Evolutionary conservation across 495 filamentous ascomycete genomes (phyloP).

Genomic region (Rusavskia elegans): DNA sequence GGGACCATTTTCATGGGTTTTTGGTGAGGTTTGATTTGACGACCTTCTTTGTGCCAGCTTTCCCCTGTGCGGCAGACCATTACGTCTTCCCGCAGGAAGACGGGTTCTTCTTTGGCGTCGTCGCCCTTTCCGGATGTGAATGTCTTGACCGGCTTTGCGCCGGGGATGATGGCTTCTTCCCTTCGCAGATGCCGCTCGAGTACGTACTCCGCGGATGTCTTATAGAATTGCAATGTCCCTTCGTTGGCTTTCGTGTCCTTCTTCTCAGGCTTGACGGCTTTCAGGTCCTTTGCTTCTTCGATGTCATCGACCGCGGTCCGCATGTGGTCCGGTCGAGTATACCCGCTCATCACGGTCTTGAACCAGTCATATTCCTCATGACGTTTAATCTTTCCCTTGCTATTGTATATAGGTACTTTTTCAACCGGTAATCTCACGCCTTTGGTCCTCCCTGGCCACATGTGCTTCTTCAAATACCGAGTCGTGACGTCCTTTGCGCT

Average conservation of each 20-base stretch:
- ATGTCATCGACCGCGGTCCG: constrained; percentile 56
- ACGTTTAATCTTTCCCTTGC: constrained; percentile 49
- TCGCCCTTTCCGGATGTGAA: constrained; percentile 58
- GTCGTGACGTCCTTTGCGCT: constrained; percentile 92
- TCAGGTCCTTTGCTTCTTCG: constrained; percentile 63
- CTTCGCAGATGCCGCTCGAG: constrained; percentile 78
- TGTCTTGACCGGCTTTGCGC: constrained; percentile 50
- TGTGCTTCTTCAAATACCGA: constrained; percentile 70
- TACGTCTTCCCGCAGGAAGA: constrained; percentile 69
- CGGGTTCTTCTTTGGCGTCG: constrained; percentile 55
- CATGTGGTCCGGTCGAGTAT: constrained; percentile 40
- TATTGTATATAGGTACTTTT: constrained; percentile 64
- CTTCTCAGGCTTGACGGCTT: constrained; percentile 51
- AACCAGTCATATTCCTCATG: constrained; percentile 80
- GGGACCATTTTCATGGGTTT: constrained; percentile 74
- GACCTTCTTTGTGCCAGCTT: constrained; percentile 95
- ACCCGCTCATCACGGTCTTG: constrained; percentile 55
- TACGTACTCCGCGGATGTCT: constrained; percentile 68
- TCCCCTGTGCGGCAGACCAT: constrained; percentile 78
- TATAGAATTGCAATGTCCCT: constrained; percentile 73
- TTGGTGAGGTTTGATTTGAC: constrained; percentile 50
- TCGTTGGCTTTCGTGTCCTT: constrained; percentile 56
- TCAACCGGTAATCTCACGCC: constrained; percentile 61
- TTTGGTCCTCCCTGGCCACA: constrained; percentile 82
- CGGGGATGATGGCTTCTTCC: constrained; percentile 72